phyloP scores from a whole-genome alignment of 179 eudicot genomes.

The Beta macrorhiza region DNA sequence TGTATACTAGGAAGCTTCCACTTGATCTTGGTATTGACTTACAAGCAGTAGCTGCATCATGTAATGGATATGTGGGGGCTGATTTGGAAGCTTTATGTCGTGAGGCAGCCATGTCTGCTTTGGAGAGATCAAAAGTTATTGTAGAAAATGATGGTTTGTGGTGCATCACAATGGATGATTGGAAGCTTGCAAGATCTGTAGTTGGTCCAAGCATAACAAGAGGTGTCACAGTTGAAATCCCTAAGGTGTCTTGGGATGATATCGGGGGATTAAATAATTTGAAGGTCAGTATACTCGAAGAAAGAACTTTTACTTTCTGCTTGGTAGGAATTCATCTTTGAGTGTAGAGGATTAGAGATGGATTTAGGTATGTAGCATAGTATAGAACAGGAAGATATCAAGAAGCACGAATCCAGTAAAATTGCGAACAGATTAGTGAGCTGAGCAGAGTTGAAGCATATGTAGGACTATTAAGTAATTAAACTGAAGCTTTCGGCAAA shows the following conservation, averaged over 20 bases:
- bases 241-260: conserved; percentile 89
- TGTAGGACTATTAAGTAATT: background rate
- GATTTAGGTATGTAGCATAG: background rate
- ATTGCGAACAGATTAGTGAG: background rate
- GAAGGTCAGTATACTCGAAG: conserved; percentile 49
- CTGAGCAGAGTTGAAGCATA: background rate
- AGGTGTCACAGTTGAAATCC: conserved; percentile 85
- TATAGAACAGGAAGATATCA: background rate
- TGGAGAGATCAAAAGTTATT: conserved; percentile 37
- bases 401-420: background rate
- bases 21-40: conserved; percentile 61
- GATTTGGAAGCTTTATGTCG: conserved; percentile 96
- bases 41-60: conserved; percentile 69
- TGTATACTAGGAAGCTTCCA: conserved; percentile 67
- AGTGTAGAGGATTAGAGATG: background rate
- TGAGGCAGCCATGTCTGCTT: conserved; percentile 65
- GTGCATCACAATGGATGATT: conserved; percentile 65
- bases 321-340: background rate
- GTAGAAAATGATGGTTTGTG: conserved; percentile 35
- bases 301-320: background rate
- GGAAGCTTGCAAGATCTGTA: conserved; percentile 66
- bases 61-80: conserved; percentile 98
- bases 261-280: conserved; percentile 83
- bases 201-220: conserved; percentile 95
- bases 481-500: background rate